Evolutionary conservation across 305 asterid genomes (phyloP), one percentile per base, ranked within the genome.

Genomic region (Rubia peregrina): DNA sequence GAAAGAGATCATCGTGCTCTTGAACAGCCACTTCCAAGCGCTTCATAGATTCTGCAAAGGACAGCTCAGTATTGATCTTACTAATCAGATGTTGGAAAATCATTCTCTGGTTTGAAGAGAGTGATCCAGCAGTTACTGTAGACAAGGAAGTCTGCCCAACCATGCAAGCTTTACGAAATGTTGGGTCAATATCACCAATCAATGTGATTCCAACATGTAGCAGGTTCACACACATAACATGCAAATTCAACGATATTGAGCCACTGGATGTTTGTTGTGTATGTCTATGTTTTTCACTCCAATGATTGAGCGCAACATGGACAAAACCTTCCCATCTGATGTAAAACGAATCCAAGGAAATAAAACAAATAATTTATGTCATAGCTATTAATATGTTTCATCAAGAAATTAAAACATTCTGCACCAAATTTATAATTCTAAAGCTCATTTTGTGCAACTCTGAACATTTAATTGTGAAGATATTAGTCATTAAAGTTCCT

Each of bases 281-380:
- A 24, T 46, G 71, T 70, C 68, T 80, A 67, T 72, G 83, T 71
- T 84, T 87, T 65, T 73, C 74, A 63, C 72, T 69, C 95, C 96
- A 91, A 69, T 65, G 73, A 77, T 79, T 75, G 30, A 89, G 80
- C 17, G 93, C 95, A 61, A 80, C 78, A n/a, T 87, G 97, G 74
- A 85, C 68, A 71, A 89, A 89, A 71, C 96, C 97, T 78, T 91
- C 97, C 96, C 96, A 91, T 87, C 97, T 91, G 82, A 71, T 66
- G 68, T 8, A n/a, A 48, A 56, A 72, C 72, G 46, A 57, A 63
- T 70, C 44, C 51, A 36, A 1, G 9, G 36, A 67, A 40, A 51
- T 22, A 9, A 64, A 43, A 42, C 7, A 40, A 48, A 19, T 61
- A 61, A 36, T 6, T 9, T 22, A 55, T 60, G 22, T 63, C 70